Percentiles rank a stretch among this genome's conserved stretches.
Evolutionary conservation across 129 eudicot species (phyloP).

Genomic region (Helianthus tuberosus): DNA sequence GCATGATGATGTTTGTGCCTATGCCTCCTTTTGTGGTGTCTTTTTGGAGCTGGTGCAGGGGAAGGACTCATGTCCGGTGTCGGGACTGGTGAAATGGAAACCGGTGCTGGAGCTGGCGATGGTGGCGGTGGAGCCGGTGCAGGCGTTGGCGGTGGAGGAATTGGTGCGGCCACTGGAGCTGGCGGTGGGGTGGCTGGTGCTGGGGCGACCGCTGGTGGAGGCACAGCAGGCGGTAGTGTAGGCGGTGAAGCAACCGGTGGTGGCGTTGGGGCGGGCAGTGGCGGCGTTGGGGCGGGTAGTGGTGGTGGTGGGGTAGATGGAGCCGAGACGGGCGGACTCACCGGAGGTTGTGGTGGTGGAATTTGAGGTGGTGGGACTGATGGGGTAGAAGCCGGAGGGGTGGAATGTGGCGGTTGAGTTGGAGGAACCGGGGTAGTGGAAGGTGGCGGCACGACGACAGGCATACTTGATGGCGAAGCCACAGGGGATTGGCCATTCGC

Average conservation of each 20-base stretch:
- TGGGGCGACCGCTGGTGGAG: slow-evolving; percentile 42
- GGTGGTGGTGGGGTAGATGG: slow-evolving; percentile 55
- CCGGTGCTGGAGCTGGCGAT: slow-evolving; percentile 43
- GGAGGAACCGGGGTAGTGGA: slow-evolving; percentile 45
- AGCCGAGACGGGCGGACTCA: slow-evolving; percentile 49
- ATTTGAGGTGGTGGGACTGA: slow-evolving; percentile 59
- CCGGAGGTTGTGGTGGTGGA: slow-evolving; percentile 49
- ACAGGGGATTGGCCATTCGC: slow-evolving; percentile 81
- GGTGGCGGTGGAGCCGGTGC: slow-evolving; percentile 45
- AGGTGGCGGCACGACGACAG: slow-evolving; percentile 48
- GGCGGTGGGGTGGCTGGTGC: slow-evolving; percentile 56
- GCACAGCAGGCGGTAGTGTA: slow-evolving; percentile 38
- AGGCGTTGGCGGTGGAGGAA: slow-evolving; percentile 47
- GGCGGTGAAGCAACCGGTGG: slow-evolving; percentile 51
- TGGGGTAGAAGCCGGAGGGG: slow-evolving; percentile 57
- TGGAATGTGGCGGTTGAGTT: slow-evolving; percentile 42
- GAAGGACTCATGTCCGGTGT: slow-evolving; percentile 52
- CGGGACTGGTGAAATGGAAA: slow-evolving; percentile 43
- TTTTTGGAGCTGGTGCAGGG: slow-evolving; percentile 62
- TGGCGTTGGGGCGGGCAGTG: slow-evolving; percentile 45
- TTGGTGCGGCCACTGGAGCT: slow-evolving; percentile 39
- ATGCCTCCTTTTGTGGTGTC: slow-evolving; percentile 57
- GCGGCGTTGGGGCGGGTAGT: slow-evolving; percentile 49
- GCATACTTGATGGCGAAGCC: slow-evolving; percentile 56
- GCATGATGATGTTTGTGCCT: slow-evolving; percentile 83